Evolutionary conservation across 768 basidiomycete species (phyloP).

Genomic region (Hygrophoropsis aurantiaca): DNA sequence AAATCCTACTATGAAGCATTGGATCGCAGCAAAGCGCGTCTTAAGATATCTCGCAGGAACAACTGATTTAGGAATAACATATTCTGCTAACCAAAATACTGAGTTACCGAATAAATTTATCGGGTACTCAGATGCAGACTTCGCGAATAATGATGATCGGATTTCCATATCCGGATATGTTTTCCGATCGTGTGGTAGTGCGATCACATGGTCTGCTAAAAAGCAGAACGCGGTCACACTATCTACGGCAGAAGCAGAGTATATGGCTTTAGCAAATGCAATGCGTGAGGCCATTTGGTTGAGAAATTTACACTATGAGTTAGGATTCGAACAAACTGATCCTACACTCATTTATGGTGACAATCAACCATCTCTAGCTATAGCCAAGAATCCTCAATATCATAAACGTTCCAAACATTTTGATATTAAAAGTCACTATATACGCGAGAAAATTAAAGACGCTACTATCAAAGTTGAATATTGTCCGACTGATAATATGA

Average conservation of each 20-base stretch:
- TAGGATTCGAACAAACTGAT: conserved; percentile 3
- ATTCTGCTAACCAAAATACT: too few relatives aligned
- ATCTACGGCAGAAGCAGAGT: conserved; percentile 38
- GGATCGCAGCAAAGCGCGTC: conserved; percentile 22
- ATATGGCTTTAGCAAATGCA: conserved; percentile 32
- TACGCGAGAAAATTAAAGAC: too few relatives aligned
- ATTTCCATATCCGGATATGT: conserved; percentile 32
- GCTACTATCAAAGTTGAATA: too few relatives aligned
- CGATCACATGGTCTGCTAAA: conserved; percentile 33
- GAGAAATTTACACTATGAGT: conserved; percentile 8
- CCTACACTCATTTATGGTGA: conserved; percentile 21
- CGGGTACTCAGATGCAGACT: conserved; percentile 28
- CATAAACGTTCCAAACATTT: conserved; percentile 36
- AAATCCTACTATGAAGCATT: conserved; percentile 21
- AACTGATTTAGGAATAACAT: too few relatives aligned
- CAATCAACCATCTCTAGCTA: conserved; percentile 27
- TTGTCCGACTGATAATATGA: too few relatives aligned
- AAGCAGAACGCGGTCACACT: conserved; percentile 32
- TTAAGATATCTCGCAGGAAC: conserved; percentile 16
- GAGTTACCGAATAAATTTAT: not conserved
- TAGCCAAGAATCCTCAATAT: conserved; percentile 22
- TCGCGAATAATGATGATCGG: conserved; percentile 13
- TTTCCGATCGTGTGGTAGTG: conserved; percentile 25
- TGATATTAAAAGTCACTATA: conserved; percentile 32
- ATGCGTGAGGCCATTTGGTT: conserved; percentile 34